Evolutionary conservation across 306 rosid genomes (phyloP), one percentile per base, ranked within the genome.

Genomic region (Inga leiocalycina): DNA sequence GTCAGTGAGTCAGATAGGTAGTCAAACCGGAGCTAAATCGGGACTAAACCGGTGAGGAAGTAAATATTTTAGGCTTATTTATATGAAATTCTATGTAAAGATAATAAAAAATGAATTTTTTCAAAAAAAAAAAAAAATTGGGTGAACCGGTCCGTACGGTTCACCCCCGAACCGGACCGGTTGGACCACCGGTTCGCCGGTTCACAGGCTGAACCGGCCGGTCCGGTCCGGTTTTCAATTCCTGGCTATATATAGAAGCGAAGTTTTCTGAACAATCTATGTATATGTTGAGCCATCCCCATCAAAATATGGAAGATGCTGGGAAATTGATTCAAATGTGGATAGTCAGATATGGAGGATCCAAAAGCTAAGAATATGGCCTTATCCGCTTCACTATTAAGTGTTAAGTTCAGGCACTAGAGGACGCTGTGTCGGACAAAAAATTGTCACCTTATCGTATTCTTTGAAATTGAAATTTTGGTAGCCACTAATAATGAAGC

Each of bases 401-500:
- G 51, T 43, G 46, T 13, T n/a, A 41, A 69, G 49, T 39, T 70
- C 17, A 10, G 52, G 51, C 20, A 37, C 48, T 15, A 37, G 48
- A 45, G 14, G 61, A 48, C 15, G 77, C 27, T 74, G 30, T 51
- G 65, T 37, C 37, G 22, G 30, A 54, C 39, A 15, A 69, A 41
- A 52, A 15, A 27, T 11, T 8, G 48, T 24, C 59, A 59, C 37
- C 75, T 71, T 49, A 32, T 57, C 46, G 59, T 43, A 56, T 49
- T 68, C 67, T 22, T 54, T 22, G n/a, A 71, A 43, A 80, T 54
- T 22, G 14, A 71, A 57, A 80, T 51, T 44, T 57, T 44, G 39
- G 43, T 72, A 10, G 75, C 82, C 82, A 59, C 79, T 78, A 64
- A 72, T 41, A 44, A n/a, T 71, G 85, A 71, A 78, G 69, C 80